Evolutionary conservation across 306 rosid genomes (phyloP), one percentile per base, ranked within the genome.

Genomic region (Pyrus communis): DNA sequence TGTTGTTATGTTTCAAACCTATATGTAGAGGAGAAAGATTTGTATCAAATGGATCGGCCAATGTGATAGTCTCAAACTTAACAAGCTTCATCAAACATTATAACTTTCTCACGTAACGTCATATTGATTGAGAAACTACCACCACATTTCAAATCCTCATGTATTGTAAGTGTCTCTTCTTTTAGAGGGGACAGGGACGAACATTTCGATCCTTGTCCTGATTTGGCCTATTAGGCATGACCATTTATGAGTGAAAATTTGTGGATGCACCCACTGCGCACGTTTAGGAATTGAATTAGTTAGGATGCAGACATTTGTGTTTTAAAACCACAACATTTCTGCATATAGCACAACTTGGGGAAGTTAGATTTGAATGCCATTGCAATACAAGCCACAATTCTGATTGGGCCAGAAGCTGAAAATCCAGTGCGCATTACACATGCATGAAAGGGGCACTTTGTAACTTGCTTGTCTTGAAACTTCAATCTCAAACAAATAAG

Each of bases 271-370:
- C 79, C 82, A 67, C 78, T 71, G 52, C 46, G 33, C 86, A 85
- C 86, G 81, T 89, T 89, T 77, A 49, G 75, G 57, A 69, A 80
- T 19, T 70, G 73, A 70, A 14, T 57, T 70, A 77, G 43, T 66
- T 79, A 81, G 82, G 82, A 30, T 35, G 58, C 27, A 62, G 33
- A 59, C 72, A 38, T 70, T 23, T 63, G 60, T n/a, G 7, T 27
- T 27, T 27, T 27, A 25, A 78, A 62, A 66, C 43, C 22, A 22
- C 54, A 67, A 22, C 31, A 38, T n/a, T 67, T 67, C 54, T 4
- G 54, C 18, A 67, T 67, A 11, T 25, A 67, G 22, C 17, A 40
- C 54, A 4, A 13, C 33, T 6, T 67, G 46, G 19, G n/a, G 25
- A 21, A 33, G 45, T 21, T 12, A 33, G 28, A 52, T 51, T 55